These are phyloP conservation scores for Astragalus glycyphyllos DNA, from an alignment of 306 rosid species.

Conservation along the genomic window DNA sequence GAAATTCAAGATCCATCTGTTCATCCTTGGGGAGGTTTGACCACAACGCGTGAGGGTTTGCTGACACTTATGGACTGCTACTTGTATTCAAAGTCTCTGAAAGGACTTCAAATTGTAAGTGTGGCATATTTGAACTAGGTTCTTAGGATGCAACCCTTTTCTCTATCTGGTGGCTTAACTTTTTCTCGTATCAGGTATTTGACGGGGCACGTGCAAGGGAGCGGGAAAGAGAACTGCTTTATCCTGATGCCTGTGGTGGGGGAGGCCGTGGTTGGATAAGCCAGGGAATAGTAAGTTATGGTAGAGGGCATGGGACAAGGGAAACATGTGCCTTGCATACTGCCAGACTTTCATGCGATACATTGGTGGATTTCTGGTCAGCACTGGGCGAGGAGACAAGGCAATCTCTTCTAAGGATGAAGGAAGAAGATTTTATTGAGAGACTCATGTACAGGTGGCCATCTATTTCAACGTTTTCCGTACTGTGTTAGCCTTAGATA, in stretches of 20 bases:
- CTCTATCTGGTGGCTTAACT: slow-evolving; percentile 40
- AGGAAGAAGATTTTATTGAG: slow-evolving; percentile 99
- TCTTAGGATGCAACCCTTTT: neutral
- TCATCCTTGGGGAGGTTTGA: slow-evolving; percentile 99
- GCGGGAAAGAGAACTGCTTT: slow-evolving; percentile 94
- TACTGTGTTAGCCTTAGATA: slow-evolving; percentile 42
- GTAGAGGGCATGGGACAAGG: slow-evolving; percentile 94
- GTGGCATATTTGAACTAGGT: slow-evolving; percentile 20
- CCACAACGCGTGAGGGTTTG: slow-evolving; percentile 82
- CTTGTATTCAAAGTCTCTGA: slow-evolving; percentile 75
- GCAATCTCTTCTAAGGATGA: slow-evolving; percentile 93
- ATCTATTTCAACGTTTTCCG: slow-evolving; percentile 42
- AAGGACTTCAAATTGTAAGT: slow-evolving; percentile 89
- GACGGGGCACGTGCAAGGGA: slow-evolving; percentile 97
- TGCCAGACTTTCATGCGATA: slow-evolving; percentile 96
- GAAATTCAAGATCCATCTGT: slow-evolving; percentile 93
- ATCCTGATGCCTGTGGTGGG: slow-evolving; percentile 99
- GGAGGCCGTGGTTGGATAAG: slow-evolving; percentile 99
- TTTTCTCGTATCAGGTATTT: slow-evolving; percentile 72
- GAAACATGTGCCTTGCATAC: slow-evolving; percentile 99
- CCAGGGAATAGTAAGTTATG: slow-evolving; percentile 85
- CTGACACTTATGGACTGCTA: slow-evolving; percentile 91
- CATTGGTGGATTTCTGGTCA: slow-evolving; percentile 97
- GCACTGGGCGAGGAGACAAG: slow-evolving; percentile 97
- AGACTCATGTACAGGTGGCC: slow-evolving; percentile 97